phyloP scores from a whole-genome alignment of 2,329 filamentous ascomycete species.

The Trichoderma sp. region DNA sequence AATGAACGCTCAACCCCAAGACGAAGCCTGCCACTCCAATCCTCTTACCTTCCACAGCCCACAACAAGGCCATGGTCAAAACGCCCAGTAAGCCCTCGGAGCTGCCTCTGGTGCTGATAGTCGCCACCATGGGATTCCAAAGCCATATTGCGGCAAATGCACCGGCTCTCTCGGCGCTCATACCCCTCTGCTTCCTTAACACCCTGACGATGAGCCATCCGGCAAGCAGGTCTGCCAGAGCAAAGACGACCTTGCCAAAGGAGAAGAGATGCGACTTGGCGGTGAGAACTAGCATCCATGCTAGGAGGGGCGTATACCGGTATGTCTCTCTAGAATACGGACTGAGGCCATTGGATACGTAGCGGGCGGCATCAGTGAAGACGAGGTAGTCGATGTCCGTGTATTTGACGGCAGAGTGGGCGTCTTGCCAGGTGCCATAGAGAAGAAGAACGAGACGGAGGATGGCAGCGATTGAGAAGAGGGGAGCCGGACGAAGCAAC shows the following conservation, averaged over 20 bases:
- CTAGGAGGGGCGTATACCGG: conserved; percentile 90
- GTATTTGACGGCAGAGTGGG: conserved; percentile 89
- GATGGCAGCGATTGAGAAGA: conserved; percentile 56
- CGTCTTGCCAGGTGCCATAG: conserved; percentile 91
- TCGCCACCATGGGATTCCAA: conserved; percentile 96
- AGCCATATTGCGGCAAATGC: conserved; percentile 86
- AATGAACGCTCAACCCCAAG: conserved; percentile 83
- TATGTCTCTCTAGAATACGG: conserved; percentile 93
- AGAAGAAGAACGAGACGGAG: conserved; percentile 73
- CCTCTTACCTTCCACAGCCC: conserved; percentile 68
- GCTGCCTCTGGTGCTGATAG: conserved; percentile 91
- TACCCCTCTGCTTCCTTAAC: conserved; percentile 38
- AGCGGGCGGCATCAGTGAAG: conserved; percentile 91
- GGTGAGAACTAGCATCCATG: conserved; percentile 86
- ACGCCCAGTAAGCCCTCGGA: conserved; percentile 88
- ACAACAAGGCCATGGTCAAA: conserved; percentile 77
- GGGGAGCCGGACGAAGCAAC: conserved; percentile 39
- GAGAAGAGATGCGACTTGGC: conserved; percentile 63
- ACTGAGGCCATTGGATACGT: conserved; percentile 62
- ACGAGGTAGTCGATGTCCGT: conserved; percentile 99
- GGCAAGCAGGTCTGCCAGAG: conserved; percentile 75
- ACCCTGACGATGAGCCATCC: conserved; percentile 67
- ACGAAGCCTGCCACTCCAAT: conserved; percentile 67
- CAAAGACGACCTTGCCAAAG: conserved; percentile 85
- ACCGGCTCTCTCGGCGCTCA: conserved; percentile 56